Conservation (phyloP, 2,329 filamentous ascomycete species). For the Ceratocystis huliohia region DNA sequence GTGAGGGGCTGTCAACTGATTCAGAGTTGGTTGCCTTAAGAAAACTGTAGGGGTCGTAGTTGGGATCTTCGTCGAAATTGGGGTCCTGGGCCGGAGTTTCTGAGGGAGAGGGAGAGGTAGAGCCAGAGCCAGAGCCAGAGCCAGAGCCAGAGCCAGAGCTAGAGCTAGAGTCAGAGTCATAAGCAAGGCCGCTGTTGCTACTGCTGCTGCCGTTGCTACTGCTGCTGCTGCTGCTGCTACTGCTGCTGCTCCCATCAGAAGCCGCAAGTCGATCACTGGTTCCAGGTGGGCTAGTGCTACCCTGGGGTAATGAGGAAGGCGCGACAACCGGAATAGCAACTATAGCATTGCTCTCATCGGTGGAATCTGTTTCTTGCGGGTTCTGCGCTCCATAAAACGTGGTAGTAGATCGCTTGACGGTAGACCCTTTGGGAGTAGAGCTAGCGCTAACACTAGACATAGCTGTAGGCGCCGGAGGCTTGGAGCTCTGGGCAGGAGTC, state of each 20-base stretch:
- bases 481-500: background rate
- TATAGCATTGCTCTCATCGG: background rate
- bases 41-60: background rate
- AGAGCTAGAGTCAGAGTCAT: background rate
- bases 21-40: background rate
- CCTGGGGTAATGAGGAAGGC: background rate
- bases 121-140: background rate
- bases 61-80: background rate
- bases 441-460: background rate
- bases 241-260: background rate
- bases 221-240: background rate
- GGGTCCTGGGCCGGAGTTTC: background rate
- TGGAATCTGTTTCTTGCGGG: background rate
- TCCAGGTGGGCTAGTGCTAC: background rate
- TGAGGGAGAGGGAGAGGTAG: background rate
- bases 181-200: background rate
- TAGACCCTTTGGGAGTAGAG: background rate
- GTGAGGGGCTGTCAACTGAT: too few species aligned
- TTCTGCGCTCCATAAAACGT: background rate
- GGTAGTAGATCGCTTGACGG: background rate
- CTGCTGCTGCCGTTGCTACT: background rate
- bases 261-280: background rate
- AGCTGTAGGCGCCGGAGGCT: background rate
- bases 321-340: background rate
- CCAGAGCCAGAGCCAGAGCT: background rate